Evolutionary conservation across 2,329 filamentous ascomycete species (phyloP).

Genomic region (Apiospora hydei): DNA sequence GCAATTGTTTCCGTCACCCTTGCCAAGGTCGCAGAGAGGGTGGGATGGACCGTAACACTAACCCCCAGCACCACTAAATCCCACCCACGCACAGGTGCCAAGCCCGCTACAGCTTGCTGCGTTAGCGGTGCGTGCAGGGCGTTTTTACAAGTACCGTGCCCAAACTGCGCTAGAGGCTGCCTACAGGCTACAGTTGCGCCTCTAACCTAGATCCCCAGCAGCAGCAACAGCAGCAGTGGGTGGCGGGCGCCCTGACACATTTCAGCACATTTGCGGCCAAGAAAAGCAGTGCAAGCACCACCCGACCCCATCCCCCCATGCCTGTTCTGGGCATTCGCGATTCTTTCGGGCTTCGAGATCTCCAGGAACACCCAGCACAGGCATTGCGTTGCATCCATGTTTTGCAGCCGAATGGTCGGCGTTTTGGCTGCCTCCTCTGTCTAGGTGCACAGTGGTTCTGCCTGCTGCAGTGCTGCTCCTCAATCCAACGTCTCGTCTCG

Average conservation of each 20-base stretch:
- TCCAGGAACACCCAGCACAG: conserved; percentile 13
- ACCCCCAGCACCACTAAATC: neutral
- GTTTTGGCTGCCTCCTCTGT: neutral
- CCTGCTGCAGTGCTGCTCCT: neutral
- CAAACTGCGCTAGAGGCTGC: too few relatives aligned
- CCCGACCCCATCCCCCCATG: neutral
- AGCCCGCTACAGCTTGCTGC: conserved; percentile 10
- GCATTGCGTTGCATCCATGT: neutral
- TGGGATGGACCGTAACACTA: neutral
- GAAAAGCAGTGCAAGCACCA: neutral
- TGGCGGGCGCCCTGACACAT: neutral
- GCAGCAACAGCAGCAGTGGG: neutral
- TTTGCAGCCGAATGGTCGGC: neutral
- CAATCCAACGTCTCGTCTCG: neutral
- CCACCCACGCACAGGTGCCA: neutral
- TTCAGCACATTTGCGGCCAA: neutral
- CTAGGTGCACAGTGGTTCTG: neutral
- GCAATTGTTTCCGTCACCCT: conserved; percentile 14
- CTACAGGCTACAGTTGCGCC: neutral
- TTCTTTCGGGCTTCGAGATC: conserved; percentile 14
- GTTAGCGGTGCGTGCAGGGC: neutral
- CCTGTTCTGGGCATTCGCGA: conserved; percentile 7
- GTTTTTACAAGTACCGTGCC: too few relatives aligned
- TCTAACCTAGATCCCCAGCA: neutral
- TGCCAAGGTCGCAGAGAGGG: neutral